These are phyloP conservation scores for Termitomyces bulborhizus DNA, from an alignment of 768 basidiomycete genomes.

Conservation along the genomic window DNA sequence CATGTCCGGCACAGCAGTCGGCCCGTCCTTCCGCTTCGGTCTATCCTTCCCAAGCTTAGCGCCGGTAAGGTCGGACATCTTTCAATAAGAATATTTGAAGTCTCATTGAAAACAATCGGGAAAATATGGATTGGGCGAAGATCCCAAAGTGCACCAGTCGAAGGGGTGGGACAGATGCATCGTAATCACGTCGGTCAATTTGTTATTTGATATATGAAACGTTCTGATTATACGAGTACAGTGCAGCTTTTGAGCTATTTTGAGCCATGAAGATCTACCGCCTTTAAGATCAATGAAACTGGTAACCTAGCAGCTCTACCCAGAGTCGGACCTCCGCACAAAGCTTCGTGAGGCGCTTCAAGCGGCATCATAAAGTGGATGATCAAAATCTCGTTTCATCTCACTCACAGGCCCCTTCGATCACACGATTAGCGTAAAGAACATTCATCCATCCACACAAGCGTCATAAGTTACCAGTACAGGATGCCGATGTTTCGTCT, in stretches of 20 bases:
- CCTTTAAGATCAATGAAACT: background rate
- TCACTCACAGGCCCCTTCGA: background rate
- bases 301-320: background rate
- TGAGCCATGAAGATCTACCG: background rate
- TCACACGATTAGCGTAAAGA: background rate
- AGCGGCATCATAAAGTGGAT: background rate
- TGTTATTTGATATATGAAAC: background rate
- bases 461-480: background rate
- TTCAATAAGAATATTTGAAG: no score
- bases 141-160: no score
- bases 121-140: background rate
- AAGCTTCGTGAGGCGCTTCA: background rate
- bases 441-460: background rate
- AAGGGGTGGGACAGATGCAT: background rate
- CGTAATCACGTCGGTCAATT: background rate
- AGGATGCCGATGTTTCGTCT: background rate
- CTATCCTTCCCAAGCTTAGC: background rate
- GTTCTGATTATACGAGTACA: background rate
- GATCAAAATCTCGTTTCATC: background rate
- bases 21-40: background rate
- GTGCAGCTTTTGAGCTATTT: no score
- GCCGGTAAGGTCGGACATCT: no score
- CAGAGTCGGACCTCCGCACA: background rate
- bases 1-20: slow-evolving; percentile 4
- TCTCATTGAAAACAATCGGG: background rate